Conservation (phyloP, 1,284 basidiomycete genomes). For the Pseudozyma thailandica region DNA sequence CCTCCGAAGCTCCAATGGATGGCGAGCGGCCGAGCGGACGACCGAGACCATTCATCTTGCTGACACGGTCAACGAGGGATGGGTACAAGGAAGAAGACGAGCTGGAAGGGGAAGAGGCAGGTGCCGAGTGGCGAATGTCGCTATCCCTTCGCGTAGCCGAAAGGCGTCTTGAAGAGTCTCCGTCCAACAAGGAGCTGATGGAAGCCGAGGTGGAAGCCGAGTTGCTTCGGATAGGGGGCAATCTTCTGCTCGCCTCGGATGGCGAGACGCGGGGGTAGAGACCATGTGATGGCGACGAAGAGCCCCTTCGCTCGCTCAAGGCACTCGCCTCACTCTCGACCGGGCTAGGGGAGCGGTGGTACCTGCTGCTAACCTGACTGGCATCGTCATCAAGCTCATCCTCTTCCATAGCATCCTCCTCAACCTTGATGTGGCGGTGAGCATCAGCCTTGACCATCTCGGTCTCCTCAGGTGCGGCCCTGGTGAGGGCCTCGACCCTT, state of each 20-base stretch:
- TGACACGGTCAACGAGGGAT: slow-evolving; percentile 39
- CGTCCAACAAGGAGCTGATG: slow-evolving; percentile 43
- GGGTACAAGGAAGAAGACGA: slow-evolving; percentile 44
- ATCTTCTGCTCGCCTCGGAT: slow-evolving; percentile 26
- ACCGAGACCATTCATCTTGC: slow-evolving; percentile 46
- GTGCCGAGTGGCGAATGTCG: slow-evolving; percentile 26
- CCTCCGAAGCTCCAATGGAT: slow-evolving; percentile 5
- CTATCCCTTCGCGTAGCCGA: slow-evolving; percentile 22
- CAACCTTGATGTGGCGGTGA: slow-evolving; percentile 25
- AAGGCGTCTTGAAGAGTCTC: slow-evolving; percentile 8
- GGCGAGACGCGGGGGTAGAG: slow-evolving; percentile 47
- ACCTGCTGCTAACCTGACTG: slow-evolving; percentile 15
- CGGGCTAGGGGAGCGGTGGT: slow-evolving; percentile 42
- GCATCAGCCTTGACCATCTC: slow-evolving; percentile 1
- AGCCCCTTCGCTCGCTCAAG: slow-evolving; percentile 29
- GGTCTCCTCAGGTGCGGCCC: slow-evolving; percentile 55
- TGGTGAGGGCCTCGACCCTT: slow-evolving; percentile 61
- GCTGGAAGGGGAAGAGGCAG: slow-evolving; percentile 18
- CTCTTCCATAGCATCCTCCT: slow-evolving; percentile 50
- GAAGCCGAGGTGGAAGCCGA: slow-evolving; percentile 29
- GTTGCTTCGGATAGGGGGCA: slow-evolving; percentile 38
- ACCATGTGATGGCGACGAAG: slow-evolving; percentile 41
- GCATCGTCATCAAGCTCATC: slow-evolving; percentile 28
- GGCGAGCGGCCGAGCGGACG: slow-evolving; percentile 10
- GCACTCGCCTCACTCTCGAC: slow-evolving; percentile 37